Evolutionary conservation across 805 yeast species (phyloP).

Genomic region (Hanseniaspora guilliermondii): DNA sequence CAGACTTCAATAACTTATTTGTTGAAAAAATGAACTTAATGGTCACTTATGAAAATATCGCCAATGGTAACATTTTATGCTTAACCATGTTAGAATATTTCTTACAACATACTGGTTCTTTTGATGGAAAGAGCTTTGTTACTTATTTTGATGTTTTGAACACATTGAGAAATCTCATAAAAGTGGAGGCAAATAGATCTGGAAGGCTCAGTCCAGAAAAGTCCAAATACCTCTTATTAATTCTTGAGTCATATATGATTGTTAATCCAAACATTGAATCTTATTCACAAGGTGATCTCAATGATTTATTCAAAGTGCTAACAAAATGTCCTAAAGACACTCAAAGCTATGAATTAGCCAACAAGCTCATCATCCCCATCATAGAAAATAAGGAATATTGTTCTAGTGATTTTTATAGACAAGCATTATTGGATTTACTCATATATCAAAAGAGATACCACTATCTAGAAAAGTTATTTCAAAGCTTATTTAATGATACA

Average conservation of each 20-base stretch:
- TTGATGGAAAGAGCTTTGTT: neutral
- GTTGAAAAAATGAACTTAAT: neutral
- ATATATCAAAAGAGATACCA: neutral
- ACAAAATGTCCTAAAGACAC: neutral
- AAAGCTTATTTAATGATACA: neutral
- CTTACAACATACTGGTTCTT: neutral
- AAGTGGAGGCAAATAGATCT: neutral
- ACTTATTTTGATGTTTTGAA: neutral
- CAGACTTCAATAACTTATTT: slow-evolving; percentile 4
- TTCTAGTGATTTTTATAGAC: neutral
- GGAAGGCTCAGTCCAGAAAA: neutral
- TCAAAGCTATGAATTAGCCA: neutral
- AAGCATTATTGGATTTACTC: neutral
- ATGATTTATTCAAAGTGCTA: neutral
- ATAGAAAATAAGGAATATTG: neutral
- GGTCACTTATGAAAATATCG: neutral
- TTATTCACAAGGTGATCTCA: neutral
- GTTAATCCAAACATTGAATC: neutral
- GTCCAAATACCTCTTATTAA: neutral
- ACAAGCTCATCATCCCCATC: neutral
- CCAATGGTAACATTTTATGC: neutral
- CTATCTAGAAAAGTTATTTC: neutral
- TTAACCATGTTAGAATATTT: neutral
- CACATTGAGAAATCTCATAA: neutral
- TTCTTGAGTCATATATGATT: neutral